Base-by-base conservation (phyloP, 345 rosid species). In the Ceriops tagal region DNA sequence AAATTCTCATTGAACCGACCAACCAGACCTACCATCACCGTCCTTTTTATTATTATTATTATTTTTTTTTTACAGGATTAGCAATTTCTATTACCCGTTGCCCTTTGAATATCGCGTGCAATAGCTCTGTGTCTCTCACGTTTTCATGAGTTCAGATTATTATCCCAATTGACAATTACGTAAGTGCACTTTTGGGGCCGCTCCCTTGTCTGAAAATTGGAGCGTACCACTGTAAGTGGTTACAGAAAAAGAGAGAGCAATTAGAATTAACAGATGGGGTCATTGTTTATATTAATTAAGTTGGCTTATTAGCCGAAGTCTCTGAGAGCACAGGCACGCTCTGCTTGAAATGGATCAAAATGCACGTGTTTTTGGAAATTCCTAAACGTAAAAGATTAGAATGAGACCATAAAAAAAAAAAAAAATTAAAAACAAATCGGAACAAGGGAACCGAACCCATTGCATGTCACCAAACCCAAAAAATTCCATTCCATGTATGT, bases 401-500 rank as follows among this genome's bases (percentile, higher is more conserved):
- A 43, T 43, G 19, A 43, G 49, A 11, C 18, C 49, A 43, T 65
- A n/a, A 16, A 24, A n/a, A 24, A 24, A 24, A 24, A n/a, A 24
- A 22, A 19, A 67, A 61, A 37, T 55, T 16, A 35, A 46, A 46
- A 22, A 20, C 59, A 56, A 53, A 58, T 68, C 22, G 57, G 8
- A 39, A 61, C 61, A 69, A 6, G 21, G 67, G 52, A 56, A 58
- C 61, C 46, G 61, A n/a, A 46, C 49, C 51, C 21, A 73, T 75
- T 83, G 83, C 83, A 77, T 77, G 80, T 72, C 80, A 52, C 78
- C 64, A 65, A 43, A 55, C 71, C 76, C 82, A 65, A 83, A 67
- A 80, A 75, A 83, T 80, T 83, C 81, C 74, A 11, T 43, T 43
- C 49, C 49, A 43, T 43, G 0, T 43, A 43, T 43, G 49, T 43